phyloP scores from a whole-genome alignment of 2,329 filamentous ascomycete genomes.

The Parascedosporium putredinis region DNA sequence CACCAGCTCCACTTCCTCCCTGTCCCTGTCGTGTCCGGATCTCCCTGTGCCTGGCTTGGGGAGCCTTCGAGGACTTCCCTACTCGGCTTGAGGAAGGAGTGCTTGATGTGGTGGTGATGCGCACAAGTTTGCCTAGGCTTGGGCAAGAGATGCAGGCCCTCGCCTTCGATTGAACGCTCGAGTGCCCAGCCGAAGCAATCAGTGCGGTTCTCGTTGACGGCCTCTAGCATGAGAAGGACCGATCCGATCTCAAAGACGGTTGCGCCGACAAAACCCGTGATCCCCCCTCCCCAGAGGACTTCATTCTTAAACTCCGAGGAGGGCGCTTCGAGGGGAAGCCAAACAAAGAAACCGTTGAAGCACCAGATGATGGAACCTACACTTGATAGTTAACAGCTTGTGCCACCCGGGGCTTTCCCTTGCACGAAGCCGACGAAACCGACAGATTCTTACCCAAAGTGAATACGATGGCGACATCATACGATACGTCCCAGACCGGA shows the following conservation, averaged over 20 bases:
- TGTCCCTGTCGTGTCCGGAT: conserved; percentile 1
- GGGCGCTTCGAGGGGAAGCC: conserved; percentile 45
- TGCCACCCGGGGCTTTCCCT: not conserved
- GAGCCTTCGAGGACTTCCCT: too few relatives aligned
- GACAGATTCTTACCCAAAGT: conserved; percentile 25
- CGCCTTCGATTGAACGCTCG: conserved; percentile 34
- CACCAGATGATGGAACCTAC: conserved; percentile 40
- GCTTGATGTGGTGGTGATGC: conserved; percentile 18
- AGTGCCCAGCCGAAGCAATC: conserved; percentile 63
- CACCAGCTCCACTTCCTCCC: conserved; percentile 45
- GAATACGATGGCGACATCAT: conserved; percentile 28
- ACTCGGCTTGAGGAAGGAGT: conserved; percentile 14
- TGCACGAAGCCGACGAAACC: not conserved
- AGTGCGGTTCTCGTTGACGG: conserved; percentile 54
- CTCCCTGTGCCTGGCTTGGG: too few relatives aligned
- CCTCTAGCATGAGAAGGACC: conserved; percentile 53
- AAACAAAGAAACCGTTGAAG: conserved; percentile 54
- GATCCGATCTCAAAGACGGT: conserved; percentile 57
- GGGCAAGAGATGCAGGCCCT: conserved; percentile 8
- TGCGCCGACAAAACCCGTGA: conserved; percentile 56
- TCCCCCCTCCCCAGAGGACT: conserved; percentile 41
- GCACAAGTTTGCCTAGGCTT: conserved; percentile 13
- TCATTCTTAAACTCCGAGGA: conserved; percentile 44
- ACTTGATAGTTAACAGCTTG: conserved; percentile 3
- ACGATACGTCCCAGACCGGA: conserved; percentile 32